A percentile compares a stretch with the other conserved stretches of the same genome.
phyloP scores from a whole-genome alignment of 192 early-diverging fungal genomes.

The Podila minutissima region DNA sequence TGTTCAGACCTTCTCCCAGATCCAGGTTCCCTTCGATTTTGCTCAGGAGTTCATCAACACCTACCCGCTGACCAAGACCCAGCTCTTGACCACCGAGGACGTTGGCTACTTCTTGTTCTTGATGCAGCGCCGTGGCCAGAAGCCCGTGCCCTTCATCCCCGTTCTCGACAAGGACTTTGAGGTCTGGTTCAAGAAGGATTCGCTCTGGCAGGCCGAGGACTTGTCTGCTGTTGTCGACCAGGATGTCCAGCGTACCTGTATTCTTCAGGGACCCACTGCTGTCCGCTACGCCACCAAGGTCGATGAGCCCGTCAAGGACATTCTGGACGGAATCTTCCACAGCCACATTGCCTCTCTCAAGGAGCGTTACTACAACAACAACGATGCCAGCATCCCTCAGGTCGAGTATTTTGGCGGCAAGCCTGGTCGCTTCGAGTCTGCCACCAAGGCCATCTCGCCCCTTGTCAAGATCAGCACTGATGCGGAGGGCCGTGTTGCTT shows the following conservation, averaged over 20 bases:
- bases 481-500: slow-evolving; percentile 55
- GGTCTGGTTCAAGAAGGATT: slow-evolving; percentile 90
- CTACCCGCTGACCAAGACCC: slow-evolving; percentile 73
- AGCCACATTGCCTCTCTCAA: slow-evolving; percentile 81
- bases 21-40: slow-evolving; percentile 74
- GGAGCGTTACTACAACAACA: slow-evolving; percentile 73
- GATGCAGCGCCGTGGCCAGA: slow-evolving; percentile 79
- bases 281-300: slow-evolving; percentile 74
- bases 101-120: slow-evolving; percentile 84
- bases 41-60: slow-evolving; percentile 72
- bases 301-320: slow-evolving; percentile 90
- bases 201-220: slow-evolving; percentile 90
- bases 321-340: slow-evolving; percentile 86
- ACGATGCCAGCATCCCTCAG: slow-evolving; percentile 70
- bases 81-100: slow-evolving; percentile 87
- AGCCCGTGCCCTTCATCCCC: slow-evolving; percentile 91
- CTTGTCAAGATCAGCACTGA: slow-evolving; percentile 58
- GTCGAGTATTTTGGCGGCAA: slow-evolving; percentile 82
- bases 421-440: slow-evolving; percentile 36
- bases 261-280: slow-evolving; percentile 92
- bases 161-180: slow-evolving; percentile 90
- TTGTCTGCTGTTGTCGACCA: slow-evolving; percentile 84
- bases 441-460: slow-evolving; percentile 27
- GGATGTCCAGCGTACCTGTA: slow-evolving; percentile 85
- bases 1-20: slow-evolving; percentile 68